phyloP scores from a whole-genome alignment of 768 basidiomycete species.

The Panellus pusillus region DNA sequence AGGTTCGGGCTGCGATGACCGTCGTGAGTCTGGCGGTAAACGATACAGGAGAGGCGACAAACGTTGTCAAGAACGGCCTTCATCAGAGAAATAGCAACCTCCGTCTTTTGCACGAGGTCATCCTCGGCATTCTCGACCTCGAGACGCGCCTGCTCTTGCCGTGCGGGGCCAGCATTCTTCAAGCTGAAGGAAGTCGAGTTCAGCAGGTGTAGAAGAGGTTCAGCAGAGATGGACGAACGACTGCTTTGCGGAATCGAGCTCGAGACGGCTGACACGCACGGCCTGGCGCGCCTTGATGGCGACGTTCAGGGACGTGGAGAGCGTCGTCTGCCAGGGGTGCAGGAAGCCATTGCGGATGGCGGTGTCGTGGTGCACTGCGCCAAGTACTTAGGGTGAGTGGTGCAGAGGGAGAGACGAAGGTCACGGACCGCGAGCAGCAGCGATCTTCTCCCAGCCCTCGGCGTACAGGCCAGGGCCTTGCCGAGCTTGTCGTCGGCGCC shows the following conservation, averaged over 20 bases:
- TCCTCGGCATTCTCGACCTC: constrained; percentile 95
- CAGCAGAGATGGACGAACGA: constrained; percentile 47
- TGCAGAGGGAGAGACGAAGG: background rate
- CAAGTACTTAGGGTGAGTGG: background rate
- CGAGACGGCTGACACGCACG: constrained; percentile 75
- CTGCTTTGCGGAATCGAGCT: constrained; percentile 91
- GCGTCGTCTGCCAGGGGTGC: constrained; percentile 84
- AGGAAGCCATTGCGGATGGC: constrained; percentile 68
- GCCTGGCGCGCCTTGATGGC: constrained; percentile 93
- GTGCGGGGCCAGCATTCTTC: constrained; percentile 72
- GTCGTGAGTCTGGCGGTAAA: background rate
- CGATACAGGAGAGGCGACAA: constrained; percentile 28
- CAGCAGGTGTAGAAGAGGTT: background rate
- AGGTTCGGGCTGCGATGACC: constrained; percentile 76
- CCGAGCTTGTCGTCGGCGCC: constrained; percentile 69
- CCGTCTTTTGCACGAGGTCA: constrained; percentile 96
- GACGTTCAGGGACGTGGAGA: constrained; percentile 79
- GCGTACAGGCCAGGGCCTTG: constrained; percentile 78
- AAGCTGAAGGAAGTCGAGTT: constrained; percentile 46
- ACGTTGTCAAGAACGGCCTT: constrained; percentile 99
- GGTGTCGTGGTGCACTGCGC: constrained; percentile 67
- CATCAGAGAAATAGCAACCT: constrained; percentile 95
- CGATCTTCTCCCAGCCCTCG: constrained; percentile 79
- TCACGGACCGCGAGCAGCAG: constrained; percentile 54
- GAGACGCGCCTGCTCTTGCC: constrained; percentile 88